These are phyloP conservation scores for Paramecium primaurelia DNA, from an alignment of 73 alveolate genomes.

Conservation along the genomic window DNA sequence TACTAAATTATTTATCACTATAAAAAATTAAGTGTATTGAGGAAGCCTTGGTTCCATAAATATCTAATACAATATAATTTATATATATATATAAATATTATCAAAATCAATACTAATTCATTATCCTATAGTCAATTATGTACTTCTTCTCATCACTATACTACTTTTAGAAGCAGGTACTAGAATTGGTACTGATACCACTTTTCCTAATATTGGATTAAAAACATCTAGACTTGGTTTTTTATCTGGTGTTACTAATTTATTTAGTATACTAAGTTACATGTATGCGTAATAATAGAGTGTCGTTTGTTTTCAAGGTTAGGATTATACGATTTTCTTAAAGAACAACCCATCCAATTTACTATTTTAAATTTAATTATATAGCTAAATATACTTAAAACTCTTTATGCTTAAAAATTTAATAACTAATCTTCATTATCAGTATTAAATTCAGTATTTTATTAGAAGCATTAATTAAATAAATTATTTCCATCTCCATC, in stretches of 20 bases:
- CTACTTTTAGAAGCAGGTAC: conserved; percentile 7
- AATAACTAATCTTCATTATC: background rate
- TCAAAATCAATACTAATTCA: background rate
- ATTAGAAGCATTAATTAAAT: background rate
- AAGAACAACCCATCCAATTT: background rate
- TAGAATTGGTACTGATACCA: background rate
- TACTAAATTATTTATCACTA: background rate
- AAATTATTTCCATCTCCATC: background rate
- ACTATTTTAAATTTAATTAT: background rate
- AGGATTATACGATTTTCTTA: background rate
- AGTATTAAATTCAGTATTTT: background rate
- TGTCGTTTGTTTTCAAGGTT: background rate
- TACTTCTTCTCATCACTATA: background rate
- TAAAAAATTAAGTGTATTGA: background rate
- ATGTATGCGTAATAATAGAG: background rate
- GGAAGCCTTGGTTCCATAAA: conserved; percentile 28
- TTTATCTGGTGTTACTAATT: background rate
- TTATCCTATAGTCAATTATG: background rate
- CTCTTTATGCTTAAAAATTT: background rate
- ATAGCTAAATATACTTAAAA: background rate
- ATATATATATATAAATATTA: background rate
- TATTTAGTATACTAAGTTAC: background rate
- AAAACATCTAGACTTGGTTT: background rate
- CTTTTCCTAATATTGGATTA: background rate
- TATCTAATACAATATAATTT: background rate